These are phyloP conservation scores for Hypoxylon sp. DNA, from an alignment of 2,329 filamentous ascomycete genomes.

Conservation along the genomic window DNA sequence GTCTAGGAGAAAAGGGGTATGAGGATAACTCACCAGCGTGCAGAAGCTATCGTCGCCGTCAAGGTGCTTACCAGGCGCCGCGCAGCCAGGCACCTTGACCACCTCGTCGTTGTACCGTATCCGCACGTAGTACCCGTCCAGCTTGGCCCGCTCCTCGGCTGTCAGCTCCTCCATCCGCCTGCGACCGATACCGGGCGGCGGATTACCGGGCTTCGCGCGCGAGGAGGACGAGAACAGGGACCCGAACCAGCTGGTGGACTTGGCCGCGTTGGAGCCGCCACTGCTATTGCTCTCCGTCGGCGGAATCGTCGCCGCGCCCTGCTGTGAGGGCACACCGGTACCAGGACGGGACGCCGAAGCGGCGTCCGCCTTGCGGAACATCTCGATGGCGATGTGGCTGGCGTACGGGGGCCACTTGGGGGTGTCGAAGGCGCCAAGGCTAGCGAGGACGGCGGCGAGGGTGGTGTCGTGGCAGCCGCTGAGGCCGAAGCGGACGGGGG, in stretches of 20 bases:
- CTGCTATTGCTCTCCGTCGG: conserved; percentile 17
- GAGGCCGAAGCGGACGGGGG: conserved; percentile 74
- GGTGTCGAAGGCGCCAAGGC: conserved; percentile 78
- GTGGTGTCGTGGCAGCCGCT: conserved; percentile 95
- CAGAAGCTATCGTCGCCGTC: conserved; percentile 89
- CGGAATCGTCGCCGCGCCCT: conserved; percentile 19
- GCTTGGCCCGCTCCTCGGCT: conserved; percentile 61
- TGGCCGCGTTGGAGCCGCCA: conserved; percentile 6
- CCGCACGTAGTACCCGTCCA: conserved; percentile 85
- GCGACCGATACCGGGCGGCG: conserved; percentile 63
- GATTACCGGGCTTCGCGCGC: conserved; percentile 40
- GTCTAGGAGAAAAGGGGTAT: neutral
- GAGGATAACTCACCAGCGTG: conserved; percentile 70
- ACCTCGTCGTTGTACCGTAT: conserved; percentile 89
- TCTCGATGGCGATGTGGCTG: conserved; percentile 87
- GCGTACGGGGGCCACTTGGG: conserved; percentile 92
- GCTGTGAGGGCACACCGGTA: conserved; percentile 41
- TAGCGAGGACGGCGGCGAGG: conserved; percentile 78
- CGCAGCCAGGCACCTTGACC: conserved; percentile 84
- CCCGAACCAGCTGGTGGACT: conserved; percentile 47
- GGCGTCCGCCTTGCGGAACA: conserved; percentile 69
- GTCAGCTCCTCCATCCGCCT: conserved; percentile 65
- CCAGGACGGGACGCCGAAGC: conserved; percentile 41
- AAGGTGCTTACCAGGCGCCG: conserved; percentile 78
- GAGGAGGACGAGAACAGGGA: conserved; percentile 44